Conservation (phyloP, 768 basidiomycete species). For the Clavulina sp. region DNA sequence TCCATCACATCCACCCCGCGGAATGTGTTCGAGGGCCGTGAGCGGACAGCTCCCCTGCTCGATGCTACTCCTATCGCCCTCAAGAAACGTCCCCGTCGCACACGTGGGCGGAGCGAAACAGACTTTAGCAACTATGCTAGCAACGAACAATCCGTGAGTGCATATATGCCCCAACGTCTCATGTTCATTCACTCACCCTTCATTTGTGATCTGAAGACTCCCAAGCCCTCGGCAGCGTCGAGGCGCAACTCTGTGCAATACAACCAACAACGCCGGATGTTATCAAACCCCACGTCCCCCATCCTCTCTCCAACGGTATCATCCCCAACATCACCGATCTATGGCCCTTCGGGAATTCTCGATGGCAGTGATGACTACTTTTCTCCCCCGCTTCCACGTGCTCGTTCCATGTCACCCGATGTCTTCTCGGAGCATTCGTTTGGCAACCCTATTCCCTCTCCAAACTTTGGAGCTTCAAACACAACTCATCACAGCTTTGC, state of each 20-base stretch:
- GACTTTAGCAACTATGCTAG: too few species aligned
- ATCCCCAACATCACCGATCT: constrained; percentile 35
- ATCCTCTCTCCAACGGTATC: constrained; percentile 19
- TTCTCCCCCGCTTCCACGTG: constrained; percentile 9
- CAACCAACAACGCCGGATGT: constrained; percentile 19
- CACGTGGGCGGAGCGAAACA: not conserved
- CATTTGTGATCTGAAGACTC: constrained; percentile 16
- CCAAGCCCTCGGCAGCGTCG: constrained; percentile 27
- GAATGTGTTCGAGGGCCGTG: not conserved
- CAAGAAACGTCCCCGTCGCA: not conserved
- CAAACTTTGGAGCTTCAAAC: constrained; percentile 5
- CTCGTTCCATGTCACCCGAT: constrained; percentile 23
- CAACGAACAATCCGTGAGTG: constrained; percentile 8
- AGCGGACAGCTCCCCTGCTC: not conserved
- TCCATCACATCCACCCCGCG: too few species aligned
- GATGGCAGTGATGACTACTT: constrained; percentile 16
- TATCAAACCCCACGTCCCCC: constrained; percentile 54
- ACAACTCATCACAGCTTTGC: constrained; percentile 6
- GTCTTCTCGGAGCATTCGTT: constrained; percentile 23
- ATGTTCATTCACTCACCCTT: constrained; percentile 23
- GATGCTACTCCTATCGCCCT: not conserved
- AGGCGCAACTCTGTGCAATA: constrained; percentile 18
- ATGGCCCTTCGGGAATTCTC: constrained; percentile 47
- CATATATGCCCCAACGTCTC: constrained; percentile 11
- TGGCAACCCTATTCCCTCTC: constrained; percentile 13